These are phyloP conservation scores for Peniophora sp. DNA, from an alignment of 1,284 basidiomycete species.

Conservation along the genomic window DNA sequence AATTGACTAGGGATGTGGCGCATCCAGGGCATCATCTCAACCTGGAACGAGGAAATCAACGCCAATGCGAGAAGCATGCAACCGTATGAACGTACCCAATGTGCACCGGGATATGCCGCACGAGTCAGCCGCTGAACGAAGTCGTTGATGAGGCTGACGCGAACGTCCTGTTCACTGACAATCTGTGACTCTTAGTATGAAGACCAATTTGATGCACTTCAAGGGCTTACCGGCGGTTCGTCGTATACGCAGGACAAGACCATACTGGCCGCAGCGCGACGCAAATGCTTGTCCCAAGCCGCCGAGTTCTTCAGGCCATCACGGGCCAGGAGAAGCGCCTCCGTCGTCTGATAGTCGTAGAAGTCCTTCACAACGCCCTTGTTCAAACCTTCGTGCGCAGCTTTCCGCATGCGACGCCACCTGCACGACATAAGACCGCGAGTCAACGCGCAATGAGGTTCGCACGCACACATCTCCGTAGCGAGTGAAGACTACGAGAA, in stretches of 20 bases:
- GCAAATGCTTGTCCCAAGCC: slow-evolving; percentile 10
- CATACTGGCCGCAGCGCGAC: slow-evolving; percentile 10
- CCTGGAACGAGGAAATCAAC: not conserved
- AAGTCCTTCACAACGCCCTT: slow-evolving; percentile 9
- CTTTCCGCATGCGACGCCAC: slow-evolving; percentile 12
- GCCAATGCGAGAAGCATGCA: slow-evolving; percentile 5
- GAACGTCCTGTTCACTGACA: slow-evolving; percentile 5
- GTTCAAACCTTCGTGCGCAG: slow-evolving; percentile 11
- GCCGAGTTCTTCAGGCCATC: slow-evolving; percentile 4
- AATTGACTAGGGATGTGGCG: not conserved
- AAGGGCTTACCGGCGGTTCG: not conserved
- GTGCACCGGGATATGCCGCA: slow-evolving; percentile 11
- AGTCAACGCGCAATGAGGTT: not conserved
- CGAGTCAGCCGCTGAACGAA: slow-evolving; percentile 10
- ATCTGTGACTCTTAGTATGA: slow-evolving; percentile 1
- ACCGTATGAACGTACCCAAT: slow-evolving; percentile 10
- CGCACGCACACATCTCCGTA: slow-evolving; percentile 2
- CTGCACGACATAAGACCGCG: not conserved
- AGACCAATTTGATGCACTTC: not conserved
- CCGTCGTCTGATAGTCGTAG: slow-evolving; percentile 7
- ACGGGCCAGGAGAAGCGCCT: slow-evolving; percentile 10
- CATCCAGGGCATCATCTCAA: not conserved
- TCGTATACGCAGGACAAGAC: slow-evolving; percentile 11
- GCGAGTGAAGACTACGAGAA: not conserved
- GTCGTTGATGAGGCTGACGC: slow-evolving; percentile 9